phyloP scores from a whole-genome alignment of 2,329 filamentous ascomycete genomes.

The Colletotrichum sp. region DNA sequence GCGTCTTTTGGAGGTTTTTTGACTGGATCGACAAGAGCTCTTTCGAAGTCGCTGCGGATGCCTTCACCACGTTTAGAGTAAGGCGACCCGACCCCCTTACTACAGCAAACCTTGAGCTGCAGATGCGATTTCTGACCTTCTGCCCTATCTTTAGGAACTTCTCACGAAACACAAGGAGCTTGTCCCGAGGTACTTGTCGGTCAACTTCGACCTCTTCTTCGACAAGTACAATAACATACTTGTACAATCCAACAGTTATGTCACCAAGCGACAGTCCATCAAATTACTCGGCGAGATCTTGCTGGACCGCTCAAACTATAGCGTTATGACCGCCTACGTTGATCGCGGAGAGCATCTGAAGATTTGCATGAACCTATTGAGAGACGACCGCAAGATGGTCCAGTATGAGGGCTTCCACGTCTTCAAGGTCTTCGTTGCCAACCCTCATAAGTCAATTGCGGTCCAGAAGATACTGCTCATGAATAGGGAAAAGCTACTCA shows the following conservation, averaged over 20 bases:
- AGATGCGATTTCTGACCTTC: neutral
- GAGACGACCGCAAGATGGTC: slow-evolving; percentile 97
- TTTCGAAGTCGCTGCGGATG: slow-evolving; percentile 96
- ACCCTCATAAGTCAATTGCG: slow-evolving; percentile 95
- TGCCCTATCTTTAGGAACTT: slow-evolving; percentile 68
- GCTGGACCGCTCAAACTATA: slow-evolving; percentile 94
- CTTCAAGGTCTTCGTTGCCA: slow-evolving; percentile 99
- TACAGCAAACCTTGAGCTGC: neutral
- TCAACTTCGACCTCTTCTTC: slow-evolving; percentile 95
- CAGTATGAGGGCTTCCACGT: slow-evolving; percentile 99
- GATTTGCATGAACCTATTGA: slow-evolving; percentile 95
- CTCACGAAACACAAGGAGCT: slow-evolving; percentile 93
- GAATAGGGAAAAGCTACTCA: slow-evolving; percentile 89
- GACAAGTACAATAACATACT: slow-evolving; percentile 85
- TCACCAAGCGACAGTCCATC: slow-evolving; percentile 97
- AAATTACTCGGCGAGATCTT: slow-evolving; percentile 95
- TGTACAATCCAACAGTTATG: slow-evolving; percentile 92
- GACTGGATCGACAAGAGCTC: slow-evolving; percentile 96
- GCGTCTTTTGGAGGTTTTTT: slow-evolving; percentile 97
- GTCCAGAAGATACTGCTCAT: slow-evolving; percentile 96
- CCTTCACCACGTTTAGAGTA: slow-evolving; percentile 96
- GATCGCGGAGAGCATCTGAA: slow-evolving; percentile 95
- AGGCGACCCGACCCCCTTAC: slow-evolving; percentile 29
- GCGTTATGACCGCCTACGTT: slow-evolving; percentile 97
- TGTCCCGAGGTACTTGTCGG: slow-evolving; percentile 84